Evolutionary conservation across 2,329 filamentous ascomycete species (phyloP).

Genomic region (Zopfia rhizophila): DNA sequence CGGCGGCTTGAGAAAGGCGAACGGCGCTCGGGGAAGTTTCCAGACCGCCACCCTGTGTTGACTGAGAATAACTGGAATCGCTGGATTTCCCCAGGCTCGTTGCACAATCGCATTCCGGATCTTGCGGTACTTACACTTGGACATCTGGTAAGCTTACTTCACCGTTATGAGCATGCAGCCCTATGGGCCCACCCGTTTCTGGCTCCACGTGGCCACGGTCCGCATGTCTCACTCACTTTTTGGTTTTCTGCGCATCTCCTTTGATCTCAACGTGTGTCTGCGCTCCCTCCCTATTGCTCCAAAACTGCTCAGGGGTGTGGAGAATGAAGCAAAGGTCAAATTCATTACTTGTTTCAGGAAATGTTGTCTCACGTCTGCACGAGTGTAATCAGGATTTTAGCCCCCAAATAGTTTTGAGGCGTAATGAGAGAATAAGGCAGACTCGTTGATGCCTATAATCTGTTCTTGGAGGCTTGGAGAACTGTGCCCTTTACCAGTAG

Average conservation of each 20-base stretch:
- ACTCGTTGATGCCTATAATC: slow-evolving; percentile 13
- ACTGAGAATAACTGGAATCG: slow-evolving; percentile 23
- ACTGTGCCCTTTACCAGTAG: slow-evolving; percentile 4
- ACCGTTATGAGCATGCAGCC: slow-evolving; percentile 42
- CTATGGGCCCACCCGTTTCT: slow-evolving; percentile 44
- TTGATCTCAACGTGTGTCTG: background rate
- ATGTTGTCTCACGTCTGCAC: slow-evolving; percentile 26
- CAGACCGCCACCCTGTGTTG: slow-evolving; percentile 16
- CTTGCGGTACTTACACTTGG: slow-evolving; percentile 21
- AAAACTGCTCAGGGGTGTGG: slow-evolving; percentile 1
- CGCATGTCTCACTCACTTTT: slow-evolving; percentile 37
- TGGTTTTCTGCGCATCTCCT: background rate
- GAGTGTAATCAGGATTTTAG: slow-evolving; percentile 26
- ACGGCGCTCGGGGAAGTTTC: slow-evolving; percentile 13
- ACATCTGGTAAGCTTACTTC: slow-evolving; percentile 34
- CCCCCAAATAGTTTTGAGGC: slow-evolving; percentile 24
- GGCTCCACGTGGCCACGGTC: slow-evolving; percentile 38
- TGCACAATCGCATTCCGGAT: slow-evolving; percentile 21
- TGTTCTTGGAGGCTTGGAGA: slow-evolving; percentile 11
- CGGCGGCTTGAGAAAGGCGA: no score
- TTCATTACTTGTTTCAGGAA: slow-evolving; percentile 32
- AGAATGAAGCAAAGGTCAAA: slow-evolving; percentile 3
- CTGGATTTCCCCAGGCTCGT: slow-evolving; percentile 14
- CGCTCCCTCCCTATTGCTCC: slow-evolving; percentile 1
- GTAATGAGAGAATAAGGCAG: slow-evolving; percentile 18